A percentile compares a stretch with the other conserved stretches of the same genome.
Conservation (phyloP, 2,329 filamentous ascomycete species). For the Ophiostoma quercus region DNA sequence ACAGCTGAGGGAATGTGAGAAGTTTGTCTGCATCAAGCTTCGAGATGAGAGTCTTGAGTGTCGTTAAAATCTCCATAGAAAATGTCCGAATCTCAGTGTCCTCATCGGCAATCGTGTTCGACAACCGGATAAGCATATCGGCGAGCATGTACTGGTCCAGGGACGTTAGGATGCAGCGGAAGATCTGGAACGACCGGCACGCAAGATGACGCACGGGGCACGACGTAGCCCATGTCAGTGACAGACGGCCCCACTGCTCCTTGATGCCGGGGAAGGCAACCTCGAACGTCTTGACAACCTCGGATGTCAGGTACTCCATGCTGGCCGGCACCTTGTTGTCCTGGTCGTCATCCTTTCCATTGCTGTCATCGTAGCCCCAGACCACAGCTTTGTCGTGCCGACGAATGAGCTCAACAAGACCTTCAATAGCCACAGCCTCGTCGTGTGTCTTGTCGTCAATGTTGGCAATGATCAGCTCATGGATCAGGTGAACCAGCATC, state of each 20-base stretch:
- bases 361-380: conserved; percentile 92
- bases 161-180: conserved; percentile 85
- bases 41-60: conserved; percentile 82
- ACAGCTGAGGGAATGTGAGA: conserved; percentile 85
- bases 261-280: conserved; percentile 79
- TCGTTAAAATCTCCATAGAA: conserved; percentile 95
- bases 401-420: conserved; percentile 80
- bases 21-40: conserved; percentile 76
- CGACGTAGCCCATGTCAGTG: conserved; percentile 91
- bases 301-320: conserved; percentile 77
- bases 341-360: conserved; percentile 67
- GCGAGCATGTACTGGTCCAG: conserved; percentile 91
- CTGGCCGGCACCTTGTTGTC: conserved; percentile 76
- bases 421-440: conserved; percentile 70
- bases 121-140: conserved; percentile 91
- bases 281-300: conserved; percentile 81
- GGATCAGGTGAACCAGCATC: conserved; percentile 96
- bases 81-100: conserved; percentile 93
- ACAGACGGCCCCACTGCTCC: conserved; percentile 84
- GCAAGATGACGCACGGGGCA: conserved; percentile 93
- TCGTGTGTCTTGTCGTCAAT: conserved; percentile 64
- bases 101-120: conserved; percentile 94
- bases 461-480: conserved; percentile 79
- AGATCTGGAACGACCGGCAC: conserved; percentile 95
- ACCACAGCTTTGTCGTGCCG: conserved; percentile 77